These are phyloP conservation scores for Microdochium bolleyi DNA, from an alignment of 2,329 filamentous ascomycete genomes.

Conservation along the genomic window DNA sequence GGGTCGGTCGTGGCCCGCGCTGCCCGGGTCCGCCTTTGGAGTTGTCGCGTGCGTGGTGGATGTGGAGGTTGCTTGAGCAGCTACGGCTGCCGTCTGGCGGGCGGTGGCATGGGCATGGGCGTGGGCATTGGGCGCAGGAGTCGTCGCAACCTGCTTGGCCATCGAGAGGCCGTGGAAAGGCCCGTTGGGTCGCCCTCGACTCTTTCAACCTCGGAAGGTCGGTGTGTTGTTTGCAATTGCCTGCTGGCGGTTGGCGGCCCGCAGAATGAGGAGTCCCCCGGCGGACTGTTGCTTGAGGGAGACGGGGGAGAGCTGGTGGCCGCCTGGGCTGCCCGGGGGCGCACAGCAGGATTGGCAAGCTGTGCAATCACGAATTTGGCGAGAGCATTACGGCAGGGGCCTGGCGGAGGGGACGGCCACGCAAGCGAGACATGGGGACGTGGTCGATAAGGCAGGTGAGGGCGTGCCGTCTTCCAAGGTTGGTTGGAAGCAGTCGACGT, in stretches of 20 bases:
- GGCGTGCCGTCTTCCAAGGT: background rate
- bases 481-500: no score
- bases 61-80: background rate
- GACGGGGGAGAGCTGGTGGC: no score
- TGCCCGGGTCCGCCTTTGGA: background rate
- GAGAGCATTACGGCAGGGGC: background rate
- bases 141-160: slow-evolving; percentile 2
- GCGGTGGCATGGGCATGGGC: background rate
- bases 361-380: no score
- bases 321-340: no score
- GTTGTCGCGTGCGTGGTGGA: background rate
- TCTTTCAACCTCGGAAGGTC: background rate
- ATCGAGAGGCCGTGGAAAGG: slow-evolving; percentile 2
- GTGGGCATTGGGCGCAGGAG: background rate
- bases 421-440: background rate
- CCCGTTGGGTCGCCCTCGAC: background rate
- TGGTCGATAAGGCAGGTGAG: background rate
- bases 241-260: no score
- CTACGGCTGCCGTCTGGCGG: background rate
- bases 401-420: background rate
- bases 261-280: no score
- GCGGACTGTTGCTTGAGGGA: no score
- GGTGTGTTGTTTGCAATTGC: no score
- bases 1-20: background rate
- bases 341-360: no score